Evolutionary conservation across 331 rosid species (phyloP), one percentile per base, ranked within the genome.

Genomic region (Stylosanthes scabra): DNA sequence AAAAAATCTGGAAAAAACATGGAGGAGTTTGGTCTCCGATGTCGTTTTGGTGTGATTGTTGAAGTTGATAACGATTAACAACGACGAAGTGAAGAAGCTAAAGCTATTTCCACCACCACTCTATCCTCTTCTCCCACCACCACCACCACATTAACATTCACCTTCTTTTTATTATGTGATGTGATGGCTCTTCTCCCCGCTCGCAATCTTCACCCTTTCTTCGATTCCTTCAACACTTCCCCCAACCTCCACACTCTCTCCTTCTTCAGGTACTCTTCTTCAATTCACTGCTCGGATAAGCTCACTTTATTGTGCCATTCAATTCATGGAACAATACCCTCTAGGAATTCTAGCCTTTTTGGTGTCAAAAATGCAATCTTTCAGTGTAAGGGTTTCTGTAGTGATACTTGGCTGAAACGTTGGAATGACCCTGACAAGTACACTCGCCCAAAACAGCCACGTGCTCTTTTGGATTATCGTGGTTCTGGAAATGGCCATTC

Each of bases 171-270:
- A n/a, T n/a, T n/a, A n/a, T n/a, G n/a, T n/a, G n/a, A 11, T 34
- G 25, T 63, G 34, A 91, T 94, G 97, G 86, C 92, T 83, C 75
- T 89, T 47, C 65, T 77, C 29, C 93, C 97, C 81, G 80, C 86
- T 70, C 96, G 96, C 54, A 88, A 91, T 41, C 77, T 85, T 81
- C 84, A 89, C 59, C 93, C 98, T 13, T 80, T 93, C 81, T 75
- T 88, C 42, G 91, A 88, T 42, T 85, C 92, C 20, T 87, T 88
- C 59, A 92, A 86, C 12, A 57, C 68, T 67, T 83, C 91, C 68
- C 75, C 86, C 34, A 87, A 70, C 42, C 72, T 82, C 86, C 84
- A 70, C 31, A 74, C 74, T 50, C 52, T 84, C 75, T 79, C 14
- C 44, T 83, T 86, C 76, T 84, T 86, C 83, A 83, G 90, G 80